These are phyloP conservation scores for Ricinus communis DNA, from an alignment of 345 rosid genomes.

Conservation along the genomic window DNA sequence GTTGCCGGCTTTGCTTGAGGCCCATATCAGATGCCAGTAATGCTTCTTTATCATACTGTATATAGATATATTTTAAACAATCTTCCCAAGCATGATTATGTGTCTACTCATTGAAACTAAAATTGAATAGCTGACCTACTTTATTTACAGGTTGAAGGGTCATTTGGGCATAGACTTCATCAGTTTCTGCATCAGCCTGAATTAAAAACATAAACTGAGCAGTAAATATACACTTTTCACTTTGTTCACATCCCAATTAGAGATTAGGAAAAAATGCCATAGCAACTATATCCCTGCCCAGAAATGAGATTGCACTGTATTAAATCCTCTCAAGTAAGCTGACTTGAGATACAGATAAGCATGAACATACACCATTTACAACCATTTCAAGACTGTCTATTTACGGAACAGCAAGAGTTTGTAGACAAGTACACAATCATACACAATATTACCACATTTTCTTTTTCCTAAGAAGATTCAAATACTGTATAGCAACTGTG, in stretches of 20 bases:
- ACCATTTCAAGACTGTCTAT: neutral
- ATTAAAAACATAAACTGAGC: conserved; percentile 14
- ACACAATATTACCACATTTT: neutral
- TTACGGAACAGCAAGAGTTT: neutral
- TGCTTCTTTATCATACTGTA: conserved; percentile 88
- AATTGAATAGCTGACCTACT: conserved; percentile 55
- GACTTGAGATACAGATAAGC: neutral
- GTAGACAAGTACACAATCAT: neutral
- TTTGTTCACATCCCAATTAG: no score
- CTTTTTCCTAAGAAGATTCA: neutral
- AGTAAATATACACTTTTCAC: neutral
- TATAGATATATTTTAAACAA: conserved; percentile 15
- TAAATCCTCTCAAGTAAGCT: neutral
- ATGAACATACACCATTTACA: neutral
- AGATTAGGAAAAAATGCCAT: neutral
- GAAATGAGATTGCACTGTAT: neutral
- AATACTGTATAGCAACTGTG: neutral
- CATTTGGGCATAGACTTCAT: conserved; percentile 83
- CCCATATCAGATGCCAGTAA: conserved; percentile 79
- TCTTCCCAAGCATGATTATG: neutral
- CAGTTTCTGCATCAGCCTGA: conserved; percentile 77
- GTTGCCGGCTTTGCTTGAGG: conserved; percentile 74
- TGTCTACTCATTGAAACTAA: neutral
- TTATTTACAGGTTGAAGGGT: conserved; percentile 75
- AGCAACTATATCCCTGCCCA: neutral